phyloP scores from a whole-genome alignment of 2,329 filamentous ascomycete species.

The Calycina herbarum region DNA sequence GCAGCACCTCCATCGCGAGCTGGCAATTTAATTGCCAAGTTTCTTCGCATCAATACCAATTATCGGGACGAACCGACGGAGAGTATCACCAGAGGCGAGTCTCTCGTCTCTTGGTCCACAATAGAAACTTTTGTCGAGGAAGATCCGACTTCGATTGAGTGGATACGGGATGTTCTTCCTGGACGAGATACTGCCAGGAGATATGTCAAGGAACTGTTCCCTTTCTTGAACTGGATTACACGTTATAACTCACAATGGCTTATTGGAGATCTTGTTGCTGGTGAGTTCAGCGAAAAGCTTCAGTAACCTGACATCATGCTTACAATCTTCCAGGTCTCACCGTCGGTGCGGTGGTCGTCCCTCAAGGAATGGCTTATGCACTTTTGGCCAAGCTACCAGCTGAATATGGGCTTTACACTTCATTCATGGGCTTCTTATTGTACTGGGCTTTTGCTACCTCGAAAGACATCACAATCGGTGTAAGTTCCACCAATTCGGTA shows the following conservation, averaged over 20 bases:
- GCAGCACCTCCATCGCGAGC: slow-evolving; percentile 38
- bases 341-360: slow-evolving; percentile 78
- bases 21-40: slow-evolving; percentile 74
- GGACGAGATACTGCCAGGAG: slow-evolving; percentile 47
- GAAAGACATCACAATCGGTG: slow-evolving; percentile 96
- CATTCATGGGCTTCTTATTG: slow-evolving; percentile 90
- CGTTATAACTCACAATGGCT: slow-evolving; percentile 92
- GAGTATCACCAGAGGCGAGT: slow-evolving; percentile 75
- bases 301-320: background rate
- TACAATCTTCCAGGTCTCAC: slow-evolving; percentile 56
- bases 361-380: slow-evolving; percentile 95
- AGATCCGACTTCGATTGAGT: slow-evolving; percentile 74
- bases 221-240: slow-evolving; percentile 84
- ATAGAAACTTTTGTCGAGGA: slow-evolving; percentile 80
- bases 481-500: slow-evolving; percentile 46
- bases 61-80: slow-evolving; percentile 58
- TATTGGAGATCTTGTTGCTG: slow-evolving; percentile 83
- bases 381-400: slow-evolving; percentile 73
- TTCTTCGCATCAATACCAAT: slow-evolving; percentile 78
- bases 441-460: slow-evolving; percentile 99
- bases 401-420: slow-evolving; percentile 88
- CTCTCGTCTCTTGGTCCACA: slow-evolving; percentile 70
- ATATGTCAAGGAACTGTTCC: slow-evolving; percentile 76
- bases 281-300: slow-evolving; percentile 45
- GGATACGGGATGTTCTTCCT: slow-evolving; percentile 65